These are phyloP conservation scores for Hibiscus tridactylites DNA, from an alignment of 345 rosid species.

Conservation along the genomic window DNA sequence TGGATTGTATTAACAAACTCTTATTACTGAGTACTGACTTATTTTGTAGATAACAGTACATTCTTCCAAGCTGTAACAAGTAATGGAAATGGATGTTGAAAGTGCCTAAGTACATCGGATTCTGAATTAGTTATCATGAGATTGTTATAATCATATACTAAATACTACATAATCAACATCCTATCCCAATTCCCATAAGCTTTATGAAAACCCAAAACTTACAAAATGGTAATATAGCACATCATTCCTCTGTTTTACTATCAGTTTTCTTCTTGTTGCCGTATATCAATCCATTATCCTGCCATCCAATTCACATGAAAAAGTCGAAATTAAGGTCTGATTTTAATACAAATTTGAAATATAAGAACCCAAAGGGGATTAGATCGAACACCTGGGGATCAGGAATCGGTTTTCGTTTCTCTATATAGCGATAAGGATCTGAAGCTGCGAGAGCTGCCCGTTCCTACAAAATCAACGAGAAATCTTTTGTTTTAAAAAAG, in stretches of 20 bases:
- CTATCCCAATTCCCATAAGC: background rate
- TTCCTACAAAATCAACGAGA: constrained; percentile 32
- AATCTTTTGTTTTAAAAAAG: background rate
- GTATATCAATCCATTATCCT: constrained; percentile 15
- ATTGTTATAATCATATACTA: background rate
- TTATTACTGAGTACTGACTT: background rate
- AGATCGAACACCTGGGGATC: constrained; percentile 65
- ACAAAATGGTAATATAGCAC: background rate
- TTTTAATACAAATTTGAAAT: background rate
- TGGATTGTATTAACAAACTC: background rate
- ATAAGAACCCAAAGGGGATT: background rate
- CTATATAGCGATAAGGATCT: constrained; percentile 57
- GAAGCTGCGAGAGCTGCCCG: constrained; percentile 64
- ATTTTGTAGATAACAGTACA: background rate
- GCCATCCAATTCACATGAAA: background rate
- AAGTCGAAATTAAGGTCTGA: background rate
- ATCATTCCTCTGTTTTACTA: constrained; percentile 7
- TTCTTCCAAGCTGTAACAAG: background rate
- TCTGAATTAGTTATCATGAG: background rate
- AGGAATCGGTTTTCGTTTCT: constrained; percentile 68
- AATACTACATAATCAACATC: background rate
- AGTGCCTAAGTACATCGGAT: background rate
- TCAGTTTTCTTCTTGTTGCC: constrained; percentile 12
- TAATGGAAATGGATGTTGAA: background rate
- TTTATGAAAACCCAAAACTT: background rate